Base-by-base conservation (phyloP, 2,329 filamentous ascomycete species). In the Geosmithia putterillii region DNA sequence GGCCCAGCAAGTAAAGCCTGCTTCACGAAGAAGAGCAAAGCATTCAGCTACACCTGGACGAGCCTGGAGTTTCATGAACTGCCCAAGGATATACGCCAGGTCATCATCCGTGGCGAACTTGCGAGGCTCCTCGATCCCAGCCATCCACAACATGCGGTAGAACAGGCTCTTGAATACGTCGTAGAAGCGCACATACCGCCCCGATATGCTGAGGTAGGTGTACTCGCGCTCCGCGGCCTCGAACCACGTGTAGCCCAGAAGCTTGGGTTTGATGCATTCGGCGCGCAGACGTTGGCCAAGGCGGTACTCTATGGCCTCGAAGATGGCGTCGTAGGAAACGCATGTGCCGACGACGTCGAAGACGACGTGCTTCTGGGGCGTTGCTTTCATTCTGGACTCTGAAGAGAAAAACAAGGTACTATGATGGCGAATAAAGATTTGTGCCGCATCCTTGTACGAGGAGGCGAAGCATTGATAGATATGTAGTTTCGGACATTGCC, bases 271-370 rank as follows among this genome's bases (percentile, higher is more conserved):
- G 46, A 73, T 60, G 44, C 54, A 56, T 32, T 66, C 49, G 7
- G 54, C 47, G 7, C 50, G 51, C 1, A 74, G 63, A 9, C 58
- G 54, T 4, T 58, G 46, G 28, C 70, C 70, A 7, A 73, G 60
- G 17, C 58, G 57, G 3, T 52, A 42, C 4, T 67, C 60, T 28
- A 74, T 60, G 23, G 57, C 56, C 10, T 60, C 53, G 46, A 61
- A 64, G 50, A 66, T 65, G 41, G 60, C 59, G 15, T 69, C 60
- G 54, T 67, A 71, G 18, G 60, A 65, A 36, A 72, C 65, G 44
- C 61, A 62, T n/a, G 70, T 73, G 40, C 70, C 69, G 38, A 76
- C 72, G 2, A 76, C 63, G 51, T 72, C 68, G 48, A 71, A 71
- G 23, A 71, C 66, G 45, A 70, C 60, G 47, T 71, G 61, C 43